These are phyloP conservation scores for Aspergillus pseudoterreus DNA, from an alignment of 2,329 filamentous ascomycete genomes.

Conservation along the genomic window DNA sequence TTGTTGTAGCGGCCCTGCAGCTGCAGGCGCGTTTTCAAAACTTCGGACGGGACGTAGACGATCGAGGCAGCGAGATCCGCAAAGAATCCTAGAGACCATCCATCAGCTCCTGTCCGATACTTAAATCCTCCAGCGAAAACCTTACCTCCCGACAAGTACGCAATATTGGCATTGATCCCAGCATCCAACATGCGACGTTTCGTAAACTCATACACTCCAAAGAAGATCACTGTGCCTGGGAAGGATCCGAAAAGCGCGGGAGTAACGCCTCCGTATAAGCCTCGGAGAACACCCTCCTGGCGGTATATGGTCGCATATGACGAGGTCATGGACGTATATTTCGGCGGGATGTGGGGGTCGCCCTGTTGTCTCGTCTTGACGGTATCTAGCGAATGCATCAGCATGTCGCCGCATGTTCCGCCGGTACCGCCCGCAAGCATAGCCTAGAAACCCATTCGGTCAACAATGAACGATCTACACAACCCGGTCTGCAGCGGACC, in stretches of 20 bases:
- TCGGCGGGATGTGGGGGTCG: slow-evolving; percentile 87
- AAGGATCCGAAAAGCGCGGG: slow-evolving; percentile 91
- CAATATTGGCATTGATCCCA: slow-evolving; percentile 75
- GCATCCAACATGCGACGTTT: slow-evolving; percentile 84
- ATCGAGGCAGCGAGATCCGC: slow-evolving; percentile 89
- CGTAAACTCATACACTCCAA: slow-evolving; percentile 93
- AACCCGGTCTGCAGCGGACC: too few relatives aligned
- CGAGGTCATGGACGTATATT: slow-evolving; percentile 83
- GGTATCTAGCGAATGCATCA: slow-evolving; percentile 98
- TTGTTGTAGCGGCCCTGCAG: slow-evolving; percentile 95
- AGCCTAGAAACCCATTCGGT: slow-evolving; percentile 52
- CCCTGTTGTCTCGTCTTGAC: slow-evolving; percentile 98
- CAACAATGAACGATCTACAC: not conserved
- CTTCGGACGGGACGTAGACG: slow-evolving; percentile 94
- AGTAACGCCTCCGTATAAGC: slow-evolving; percentile 88
- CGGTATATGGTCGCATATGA: slow-evolving; percentile 91
- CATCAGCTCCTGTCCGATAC: slow-evolving; percentile 4
- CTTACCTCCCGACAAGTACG: slow-evolving; percentile 80
- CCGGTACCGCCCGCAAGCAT: slow-evolving; percentile 95
- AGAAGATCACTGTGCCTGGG: slow-evolving; percentile 89
- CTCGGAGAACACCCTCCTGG: slow-evolving; percentile 81
- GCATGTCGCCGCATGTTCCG: slow-evolving; percentile 88
- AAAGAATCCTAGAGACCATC: slow-evolving; percentile 64
- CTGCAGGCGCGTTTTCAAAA: slow-evolving; percentile 94
- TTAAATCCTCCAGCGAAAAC: slow-evolving; percentile 9